Evolutionary conservation across 2,329 filamentous ascomycete genomes (phyloP), one percentile per base, ranked within the genome.

Genomic region (Penicillium sp.): DNA sequence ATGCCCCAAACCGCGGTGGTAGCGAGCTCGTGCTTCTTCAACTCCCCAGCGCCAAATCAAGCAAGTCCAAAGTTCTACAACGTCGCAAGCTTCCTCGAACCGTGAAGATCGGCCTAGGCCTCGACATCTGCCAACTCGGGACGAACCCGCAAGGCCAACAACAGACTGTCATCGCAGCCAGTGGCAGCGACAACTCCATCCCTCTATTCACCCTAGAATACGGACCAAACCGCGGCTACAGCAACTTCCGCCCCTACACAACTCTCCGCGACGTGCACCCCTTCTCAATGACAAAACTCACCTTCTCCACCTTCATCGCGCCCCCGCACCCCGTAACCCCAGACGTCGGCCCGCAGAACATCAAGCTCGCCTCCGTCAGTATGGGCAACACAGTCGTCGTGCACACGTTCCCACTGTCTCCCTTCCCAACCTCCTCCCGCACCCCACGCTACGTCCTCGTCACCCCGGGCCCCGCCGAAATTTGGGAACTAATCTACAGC

Each of bases 341-440:
- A 63, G 70, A 76, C 52, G 75, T 75, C 48, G 67, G 71, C 37
- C 79, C 83, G 16, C 82, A 86, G 63, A 84, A 84, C 65, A 77
- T 95, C 62, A 90, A 89, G 64, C 82, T 96, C 4, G 91, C 90
- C 31, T 92, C 89, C 45, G 88, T 90, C 39, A 91, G 88, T 46
- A 86, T 95, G 63, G 87, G 86, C 57, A 92, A 91, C 69, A 89
- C 86, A 0, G 84, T 91, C 39, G 85, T 88, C 31, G 86, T 96
- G 27, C 90, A 96, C 72, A 88, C 85, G 38, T 86, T 96, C 59
- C 86, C 90, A 0, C 81, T 96, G 6, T 70, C 75, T 6, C 75
- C 75, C 10, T 71, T 69, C 34, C 75, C 77, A 8, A 63, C 71
- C 3, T 60, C 67, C n/a, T 77, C 77, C 10, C 65, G 76, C 23